Percentiles rank a stretch among this genome's conserved stretches.
These are phyloP conservation scores for Dactylellina parvicollis DNA, from an alignment of 2,329 filamentous ascomycete species.

Conservation along the genomic window DNA sequence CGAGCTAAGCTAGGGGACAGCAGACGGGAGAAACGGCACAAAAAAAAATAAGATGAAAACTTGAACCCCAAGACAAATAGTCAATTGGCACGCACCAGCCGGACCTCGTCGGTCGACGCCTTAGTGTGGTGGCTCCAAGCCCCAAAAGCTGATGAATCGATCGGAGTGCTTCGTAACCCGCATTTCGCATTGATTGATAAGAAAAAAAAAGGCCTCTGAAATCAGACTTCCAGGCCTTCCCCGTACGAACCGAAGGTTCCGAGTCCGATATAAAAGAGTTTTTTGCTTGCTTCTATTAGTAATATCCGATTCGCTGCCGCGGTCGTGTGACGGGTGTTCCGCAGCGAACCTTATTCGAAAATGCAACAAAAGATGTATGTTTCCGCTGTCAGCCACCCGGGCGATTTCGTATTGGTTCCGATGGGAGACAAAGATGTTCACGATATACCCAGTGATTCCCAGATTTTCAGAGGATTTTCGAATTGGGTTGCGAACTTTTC, in stretches of 20 bases:
- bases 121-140: conserved; percentile 25
- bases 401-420: too few relatives aligned
- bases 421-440: not conserved
- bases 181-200: conserved; percentile 26
- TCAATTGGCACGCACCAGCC: not conserved
- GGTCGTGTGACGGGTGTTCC: conserved; percentile 16
- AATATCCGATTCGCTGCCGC: conserved; percentile 15
- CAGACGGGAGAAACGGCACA: conserved; percentile 26
- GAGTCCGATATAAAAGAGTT: conserved; percentile 1
- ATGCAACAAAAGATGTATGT: conserved; percentile 17
- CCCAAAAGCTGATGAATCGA: conserved; percentile 39
- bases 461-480: conserved; percentile 7
- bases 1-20: conserved; percentile 1
- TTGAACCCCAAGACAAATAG: not conserved
- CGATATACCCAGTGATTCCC: conserved; percentile 15
- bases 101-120: too few relatives aligned
- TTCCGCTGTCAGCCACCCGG: not conserved
- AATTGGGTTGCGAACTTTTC: too few relatives aligned
- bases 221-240: too few relatives aligned
- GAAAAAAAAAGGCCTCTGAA: too few relatives aligned
- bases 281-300: not conserved
- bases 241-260: too few relatives aligned
- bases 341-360: conserved; percentile 27
- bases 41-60: not conserved
- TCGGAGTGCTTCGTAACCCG: not conserved